Evolutionary conservation across 2,329 filamentous ascomycete species (phyloP), one percentile per base, ranked within the genome.

Genomic region (Chrysoporthe cubensis): DNA sequence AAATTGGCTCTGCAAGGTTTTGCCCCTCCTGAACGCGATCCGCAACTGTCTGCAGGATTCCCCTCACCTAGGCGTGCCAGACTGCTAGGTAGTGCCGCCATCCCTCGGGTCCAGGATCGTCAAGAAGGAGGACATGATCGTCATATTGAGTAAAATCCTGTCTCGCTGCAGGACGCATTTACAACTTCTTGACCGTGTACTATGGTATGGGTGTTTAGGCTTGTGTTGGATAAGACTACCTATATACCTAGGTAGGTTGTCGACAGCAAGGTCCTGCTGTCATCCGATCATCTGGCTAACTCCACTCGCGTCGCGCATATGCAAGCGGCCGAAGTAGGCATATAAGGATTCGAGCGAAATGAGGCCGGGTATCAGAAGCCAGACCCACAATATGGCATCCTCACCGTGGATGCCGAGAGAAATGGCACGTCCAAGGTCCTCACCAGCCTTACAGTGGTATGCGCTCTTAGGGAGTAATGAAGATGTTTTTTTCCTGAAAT

Each of bases 11-110:
- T 57, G 54, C 34, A 40, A 32, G 21, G 26, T 56, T 56, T 56
- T 37, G 52, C 32, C 8, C 32, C 16, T 5, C 32, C 18, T 40
- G 16, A 57, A 40, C 9, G 34, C 16, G 2, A 40, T n/a, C 18
- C 54, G 18, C 16, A 57, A 40, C 56, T 34, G 18, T 32, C 18
- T 60, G 21, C 65, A 66, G 37, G 59, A 21, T 66, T 62, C 65
- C 58, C 65, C 58, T 66, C 65, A 66, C 34, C 32, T 26, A 26
- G 26, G 26, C 26, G 26, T 26, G 26, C 26, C 26, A 9, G n/a
- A n/a, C 46, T 2, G 46, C 46, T 9, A 3, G 48, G 48, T 11
- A 32, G 48, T 21, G n/a, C 48, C 21, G 26, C 48, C 48, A 6
- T 52, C 9, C 48, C 9, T n/a, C 48, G 2, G 11, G 2, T 21